Evolutionary conservation across 805 yeast genomes (phyloP).

Genomic region (Zygosaccharomyces bailii): DNA sequence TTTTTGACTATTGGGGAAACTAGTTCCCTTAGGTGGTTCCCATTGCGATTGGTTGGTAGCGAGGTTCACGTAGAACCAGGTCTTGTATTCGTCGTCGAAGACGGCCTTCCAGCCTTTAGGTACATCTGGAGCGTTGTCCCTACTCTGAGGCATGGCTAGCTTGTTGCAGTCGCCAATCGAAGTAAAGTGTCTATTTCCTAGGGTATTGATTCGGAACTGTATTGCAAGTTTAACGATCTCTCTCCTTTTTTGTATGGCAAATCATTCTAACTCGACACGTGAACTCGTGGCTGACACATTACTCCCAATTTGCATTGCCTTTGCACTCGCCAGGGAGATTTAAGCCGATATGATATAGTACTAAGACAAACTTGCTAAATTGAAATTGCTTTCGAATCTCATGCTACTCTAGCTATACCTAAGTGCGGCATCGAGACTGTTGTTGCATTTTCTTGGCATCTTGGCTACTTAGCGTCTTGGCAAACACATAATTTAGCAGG

Average conservation of each 20-base stretch:
- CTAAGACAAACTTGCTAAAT: too few species aligned
- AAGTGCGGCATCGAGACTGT: too few species aligned
- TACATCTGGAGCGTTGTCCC: slow-evolving; percentile 47
- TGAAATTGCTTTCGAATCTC: too few species aligned
- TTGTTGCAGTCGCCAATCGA: background rate
- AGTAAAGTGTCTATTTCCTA: too few species aligned
- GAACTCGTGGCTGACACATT: background rate
- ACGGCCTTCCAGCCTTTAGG: slow-evolving; percentile 73
- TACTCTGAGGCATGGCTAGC: slow-evolving; percentile 24
- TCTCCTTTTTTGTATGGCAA: slow-evolving; percentile 4
- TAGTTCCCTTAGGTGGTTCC: slow-evolving; percentile 74
- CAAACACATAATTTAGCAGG: too few species aligned
- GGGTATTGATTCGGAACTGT: background rate
- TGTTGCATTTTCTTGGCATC: too few species aligned
- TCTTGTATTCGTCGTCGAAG: slow-evolving; percentile 63
- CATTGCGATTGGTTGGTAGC: slow-evolving; percentile 77
- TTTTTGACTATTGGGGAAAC: slow-evolving; percentile 31
- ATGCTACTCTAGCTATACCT: too few species aligned
- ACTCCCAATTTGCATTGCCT: background rate
- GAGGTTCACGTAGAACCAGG: slow-evolving; percentile 80
- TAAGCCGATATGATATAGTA: too few species aligned
- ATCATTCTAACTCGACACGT: slow-evolving; percentile 2
- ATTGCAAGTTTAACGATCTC: background rate
- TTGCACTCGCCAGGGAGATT: too few species aligned
- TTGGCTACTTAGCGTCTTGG: too few species aligned